Evolutionary conservation across 352 stramenopile species (phyloP), one percentile per base, ranked within the genome.

Genomic region (Peronospora tabacina): DNA sequence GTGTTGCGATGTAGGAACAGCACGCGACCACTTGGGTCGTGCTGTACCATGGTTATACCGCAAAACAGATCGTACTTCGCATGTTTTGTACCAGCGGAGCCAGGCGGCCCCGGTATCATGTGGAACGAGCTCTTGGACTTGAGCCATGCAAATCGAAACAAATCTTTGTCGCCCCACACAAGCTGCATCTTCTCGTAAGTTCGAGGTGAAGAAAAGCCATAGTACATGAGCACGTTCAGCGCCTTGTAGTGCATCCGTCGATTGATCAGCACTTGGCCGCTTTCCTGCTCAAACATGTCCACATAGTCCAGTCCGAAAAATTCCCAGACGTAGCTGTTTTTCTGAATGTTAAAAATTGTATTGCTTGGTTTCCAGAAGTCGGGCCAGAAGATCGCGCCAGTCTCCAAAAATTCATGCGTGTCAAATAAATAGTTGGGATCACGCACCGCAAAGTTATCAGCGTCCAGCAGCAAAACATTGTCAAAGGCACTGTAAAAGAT

Each of bases 141-240:
- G 22, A 82, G 55, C 80, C 80, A 91, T 36, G 77, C 77, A 12
- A 92, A 76, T 12, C 81, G 78, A 49, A 90, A 92, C 5, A 91
- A 42, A 45, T 91, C 80, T 49, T 92, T 92, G 58, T 92, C 81
- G 9, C 81, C 81, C 75, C 76, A 90, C 29, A 87, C 65, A 9
- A 91, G 66, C 7, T 55, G 53, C 44, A 89, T 39, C 13, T 65
- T 41, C 30, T 87, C 71, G 24, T 73, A 55, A 7, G 73, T 42
- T n/a, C 59, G 50, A 3, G 70, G 72, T 15, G 63, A 20, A 8
- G 71, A 68, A 12, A 72, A 64, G 0, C 61, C 75, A 48, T 86
- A 92, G 60, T 83, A 87, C 72, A 88, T 84, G 39, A 92, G 61
- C 20, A 69, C 63, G 38, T 85, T 79, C 28, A 92, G 44, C 7